phyloP scores from a whole-genome alignment of 2,329 filamentous ascomycete genomes.

The Trichoderma sp. region DNA sequence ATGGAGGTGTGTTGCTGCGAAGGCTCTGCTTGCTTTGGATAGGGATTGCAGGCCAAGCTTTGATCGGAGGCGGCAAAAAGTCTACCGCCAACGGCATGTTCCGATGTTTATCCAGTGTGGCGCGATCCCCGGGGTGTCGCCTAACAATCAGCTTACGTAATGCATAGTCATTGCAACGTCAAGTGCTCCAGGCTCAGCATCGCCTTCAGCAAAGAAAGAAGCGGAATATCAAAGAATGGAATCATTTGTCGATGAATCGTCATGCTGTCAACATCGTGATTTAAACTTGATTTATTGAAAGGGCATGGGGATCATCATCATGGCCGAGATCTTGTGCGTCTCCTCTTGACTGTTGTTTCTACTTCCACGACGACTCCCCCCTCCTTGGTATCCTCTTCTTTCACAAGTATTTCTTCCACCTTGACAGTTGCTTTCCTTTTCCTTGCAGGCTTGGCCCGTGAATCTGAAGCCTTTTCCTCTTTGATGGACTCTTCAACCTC shows the following conservation, averaged over 20 bases:
- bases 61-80: slow-evolving; percentile 40
- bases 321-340: slow-evolving; percentile 33
- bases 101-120: slow-evolving; percentile 42
- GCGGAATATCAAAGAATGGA: not conserved
- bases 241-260: not conserved
- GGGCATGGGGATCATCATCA: not conserved
- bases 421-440: slow-evolving; percentile 34
- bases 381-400: slow-evolving; percentile 34
- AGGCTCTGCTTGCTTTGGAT: slow-evolving; percentile 31
- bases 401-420: slow-evolving; percentile 30
- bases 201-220: not conserved
- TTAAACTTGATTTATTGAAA: too few relatives aligned
- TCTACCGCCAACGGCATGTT: slow-evolving; percentile 23
- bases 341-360: slow-evolving; percentile 36
- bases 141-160: not conserved
- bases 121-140: not conserved
- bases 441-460: slow-evolving; percentile 7
- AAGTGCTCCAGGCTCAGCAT: not conserved
- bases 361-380: slow-evolving; percentile 31
- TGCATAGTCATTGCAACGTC: not conserved
- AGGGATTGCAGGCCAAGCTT: slow-evolving; percentile 29
- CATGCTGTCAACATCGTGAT: too few relatives aligned
- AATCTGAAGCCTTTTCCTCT: slow-evolving; percentile 36
- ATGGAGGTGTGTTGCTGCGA: slow-evolving; percentile 40
- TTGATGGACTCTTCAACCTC: slow-evolving; percentile 10